Evolutionary conservation across 1,139 yeast species (phyloP), one percentile per base, ranked within the genome.

Genomic region (Debaryomycetaceae sp.): DNA sequence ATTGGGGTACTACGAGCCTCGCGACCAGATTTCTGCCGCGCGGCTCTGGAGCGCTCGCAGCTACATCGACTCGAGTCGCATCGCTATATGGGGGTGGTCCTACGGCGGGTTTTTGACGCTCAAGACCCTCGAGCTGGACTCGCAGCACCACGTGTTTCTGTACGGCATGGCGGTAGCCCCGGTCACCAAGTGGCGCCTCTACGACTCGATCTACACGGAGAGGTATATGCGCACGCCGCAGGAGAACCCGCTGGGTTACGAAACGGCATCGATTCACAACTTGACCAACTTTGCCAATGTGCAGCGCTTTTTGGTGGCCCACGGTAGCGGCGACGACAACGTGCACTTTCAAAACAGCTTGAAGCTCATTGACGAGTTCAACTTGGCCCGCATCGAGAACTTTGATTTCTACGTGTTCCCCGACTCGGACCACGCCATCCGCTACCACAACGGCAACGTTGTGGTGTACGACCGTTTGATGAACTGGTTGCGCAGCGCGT

Each of bases 81-180:
- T 82, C 9, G 84, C 85, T 2, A 73, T 83, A 32, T 83, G 86
- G 78, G 93, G 93, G 4, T 83, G 91, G 89, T 80, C 89, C 2
- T 83, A 82, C 46, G 93, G 93, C 35, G 93, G 93, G 0, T 83
- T 74, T 48, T 66, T 82, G 62, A 81, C 93, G 0, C 63, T 83
- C 42, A 83, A 82, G 48, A 80, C 89, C 0, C 54, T 83, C 32
- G 91, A 83, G 53, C 67, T 71, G 15, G 91, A 83, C 51, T 58
- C 57, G 7, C 74, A 78, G 11, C 65, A 71, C 21, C 66, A 70
- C 30, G 61, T 66, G 3, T 82, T 83, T 56, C 73, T 73, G 28
- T 83, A 74, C 47, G 91, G 89, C n/a, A 72, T 79, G 52, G 66
- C 89, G 0, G 85, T 83, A 24, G 93, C 93, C 0, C 93, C 93